phyloP scores from a whole-genome alignment of 176 grass and related monocot species.

The Guadua angustifolia region DNA sequence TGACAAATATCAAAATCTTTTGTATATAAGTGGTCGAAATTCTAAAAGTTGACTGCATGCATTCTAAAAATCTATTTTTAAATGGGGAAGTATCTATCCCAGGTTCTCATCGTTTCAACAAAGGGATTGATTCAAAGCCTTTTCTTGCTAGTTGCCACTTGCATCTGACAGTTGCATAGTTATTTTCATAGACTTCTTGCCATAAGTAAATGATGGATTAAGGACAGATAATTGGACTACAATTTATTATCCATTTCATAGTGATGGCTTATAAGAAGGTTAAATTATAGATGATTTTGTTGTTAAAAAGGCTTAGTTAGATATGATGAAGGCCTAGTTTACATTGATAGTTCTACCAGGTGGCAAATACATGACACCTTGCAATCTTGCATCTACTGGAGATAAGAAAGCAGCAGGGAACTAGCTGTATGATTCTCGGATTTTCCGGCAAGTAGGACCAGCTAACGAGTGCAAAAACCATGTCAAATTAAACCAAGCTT shows the following conservation, averaged over 20 bases:
- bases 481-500: not conserved
- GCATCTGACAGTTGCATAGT: not conserved
- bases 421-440: not conserved
- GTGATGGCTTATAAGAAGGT: not conserved
- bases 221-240: not conserved
- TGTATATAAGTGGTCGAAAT: not conserved
- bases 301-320: not conserved
- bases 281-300: not conserved
- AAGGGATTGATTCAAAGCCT: constrained; percentile 12
- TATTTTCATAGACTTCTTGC: not conserved
- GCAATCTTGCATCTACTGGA: not conserved
- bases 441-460: not conserved
- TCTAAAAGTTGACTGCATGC: not conserved
- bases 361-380: not conserved
- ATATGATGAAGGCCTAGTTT: not conserved
- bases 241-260: not conserved
- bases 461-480: not conserved
- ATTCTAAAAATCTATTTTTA: not conserved
- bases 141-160: not conserved
- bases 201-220: constrained; percentile 3
- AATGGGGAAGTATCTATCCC: not conserved
- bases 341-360: not conserved
- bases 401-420: not conserved
- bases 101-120: not conserved
- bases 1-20: not conserved